These are phyloP conservation scores for Eucalyptus curtisii DNA, from an alignment of 345 rosid genomes.

Conservation along the genomic window DNA sequence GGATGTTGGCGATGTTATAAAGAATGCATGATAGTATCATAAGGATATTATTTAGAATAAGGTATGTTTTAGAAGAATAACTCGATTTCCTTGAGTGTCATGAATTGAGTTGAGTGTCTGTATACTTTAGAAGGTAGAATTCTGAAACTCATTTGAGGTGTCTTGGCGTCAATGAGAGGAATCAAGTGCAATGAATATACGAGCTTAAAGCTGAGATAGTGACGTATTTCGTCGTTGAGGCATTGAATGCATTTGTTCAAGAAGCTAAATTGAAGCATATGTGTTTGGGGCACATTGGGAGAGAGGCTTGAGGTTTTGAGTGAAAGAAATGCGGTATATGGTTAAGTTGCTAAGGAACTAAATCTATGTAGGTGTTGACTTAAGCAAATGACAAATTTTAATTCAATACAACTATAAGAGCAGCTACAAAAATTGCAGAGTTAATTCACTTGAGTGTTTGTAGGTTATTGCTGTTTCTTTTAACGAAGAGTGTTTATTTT, in stretches of 20 bases:
- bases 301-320: background rate
- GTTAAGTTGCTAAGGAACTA: background rate
- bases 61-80: background rate
- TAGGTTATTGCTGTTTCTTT: background rate
- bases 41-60: background rate
- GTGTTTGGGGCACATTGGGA: background rate
- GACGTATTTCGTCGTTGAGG: accelerated
- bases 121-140: background rate
- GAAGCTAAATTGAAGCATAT: background rate
- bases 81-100: accelerated
- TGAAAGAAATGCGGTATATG: background rate
- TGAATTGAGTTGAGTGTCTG: background rate
- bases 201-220: background rate
- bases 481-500: background rate
- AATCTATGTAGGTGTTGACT: background rate
- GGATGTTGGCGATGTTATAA: background rate
- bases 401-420: background rate
- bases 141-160: background rate
- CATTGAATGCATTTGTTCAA: background rate
- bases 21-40: background rate
- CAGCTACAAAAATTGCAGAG: accelerated
- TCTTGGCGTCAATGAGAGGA: background rate
- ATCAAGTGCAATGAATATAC: background rate
- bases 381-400: background rate
- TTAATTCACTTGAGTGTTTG: background rate